A percentile compares a stretch with the other conserved stretches of the same genome.
Evolutionary conservation across 179 eudicot species (phyloP).

Genomic region (Silene noctiflora): DNA sequence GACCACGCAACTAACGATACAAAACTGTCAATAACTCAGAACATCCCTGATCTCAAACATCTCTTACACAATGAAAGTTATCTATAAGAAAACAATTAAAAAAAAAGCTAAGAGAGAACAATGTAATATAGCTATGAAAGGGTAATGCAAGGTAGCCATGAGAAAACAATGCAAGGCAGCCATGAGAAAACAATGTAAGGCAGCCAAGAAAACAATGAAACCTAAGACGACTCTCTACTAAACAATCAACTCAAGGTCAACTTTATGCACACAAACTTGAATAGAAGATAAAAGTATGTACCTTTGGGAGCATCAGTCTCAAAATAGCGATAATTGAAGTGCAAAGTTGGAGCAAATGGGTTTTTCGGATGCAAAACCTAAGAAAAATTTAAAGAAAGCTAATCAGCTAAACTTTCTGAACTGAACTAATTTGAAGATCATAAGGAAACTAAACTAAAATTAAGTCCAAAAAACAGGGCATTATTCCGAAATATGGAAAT

Average conservation of each 20-base stretch:
- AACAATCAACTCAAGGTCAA: background rate
- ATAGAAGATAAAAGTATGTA: constrained; percentile 21
- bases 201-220: background rate
- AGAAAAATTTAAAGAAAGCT: constrained; percentile 15
- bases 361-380: constrained; percentile 96
- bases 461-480: too few relatives aligned
- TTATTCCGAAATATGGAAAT: background rate
- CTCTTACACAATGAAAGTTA: background rate
- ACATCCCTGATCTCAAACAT: background rate
- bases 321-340: constrained; percentile 93
- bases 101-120: background rate
- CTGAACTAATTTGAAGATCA: too few relatives aligned
- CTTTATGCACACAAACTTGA: background rate
- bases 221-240: background rate
- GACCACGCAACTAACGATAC: background rate
- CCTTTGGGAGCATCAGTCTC: constrained; percentile 98
- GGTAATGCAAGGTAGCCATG: too few relatives aligned
- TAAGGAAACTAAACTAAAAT: too few relatives aligned
- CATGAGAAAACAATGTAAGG: background rate
- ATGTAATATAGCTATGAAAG: too few relatives aligned
- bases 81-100: background rate
- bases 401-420: background rate
- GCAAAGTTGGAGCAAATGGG: constrained; percentile 95
- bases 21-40: background rate
- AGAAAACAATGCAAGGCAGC: background rate